Base-by-base conservation (phyloP, 116 monocot species). In the Dioscorea cayenensis region DNA sequence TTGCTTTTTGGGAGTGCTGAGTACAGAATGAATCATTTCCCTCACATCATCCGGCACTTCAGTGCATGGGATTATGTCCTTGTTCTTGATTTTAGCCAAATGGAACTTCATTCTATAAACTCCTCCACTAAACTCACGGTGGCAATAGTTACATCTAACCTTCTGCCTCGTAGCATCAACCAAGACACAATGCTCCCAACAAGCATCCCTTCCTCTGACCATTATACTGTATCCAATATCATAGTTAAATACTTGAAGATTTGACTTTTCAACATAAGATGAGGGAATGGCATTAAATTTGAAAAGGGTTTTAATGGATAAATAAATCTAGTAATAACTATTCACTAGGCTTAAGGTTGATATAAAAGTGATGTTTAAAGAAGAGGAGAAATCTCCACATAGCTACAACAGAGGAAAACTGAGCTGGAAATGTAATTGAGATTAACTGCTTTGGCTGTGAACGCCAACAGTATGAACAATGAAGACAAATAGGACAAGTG, bases 91-190 rank as follows among this genome's bases (percentile, higher is more conserved):
- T 66, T 85, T 75, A 72, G 85, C 85, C 72, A 85, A 60, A 76
- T 85, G 85, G 49, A 85, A 85, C 51, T 85, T 85, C 85, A 85
- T 85, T 51, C 85, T 68, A 69, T 85, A 85, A 27, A 85, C 85
- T 16, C 85, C 81, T 66, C 81, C 85, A 63, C 85, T 85, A 36
- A 85, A 85, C 29, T 85, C 75, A 20, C 85, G 78, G 19, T 61
- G 81, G 17, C 81, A 85, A 69, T 81, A 85, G 60, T 85, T 85
- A 55, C 85, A 85, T 38, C 72, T 67, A 72, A 85, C 85, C 66
- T 85, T 85, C 51, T 85, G 85, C 27, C 78, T 80, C 27, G 85
- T 80, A 16, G 85, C 80, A 73, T 85, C 81, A 77, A 85, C 85
- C 75, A 85, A 72, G 28, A 85, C 78, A 73, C 85, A 85, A 68